These are phyloP conservation scores for Colletotrichum aenigma DNA, from an alignment of 2,329 filamentous ascomycete species.

Conservation along the genomic window DNA sequence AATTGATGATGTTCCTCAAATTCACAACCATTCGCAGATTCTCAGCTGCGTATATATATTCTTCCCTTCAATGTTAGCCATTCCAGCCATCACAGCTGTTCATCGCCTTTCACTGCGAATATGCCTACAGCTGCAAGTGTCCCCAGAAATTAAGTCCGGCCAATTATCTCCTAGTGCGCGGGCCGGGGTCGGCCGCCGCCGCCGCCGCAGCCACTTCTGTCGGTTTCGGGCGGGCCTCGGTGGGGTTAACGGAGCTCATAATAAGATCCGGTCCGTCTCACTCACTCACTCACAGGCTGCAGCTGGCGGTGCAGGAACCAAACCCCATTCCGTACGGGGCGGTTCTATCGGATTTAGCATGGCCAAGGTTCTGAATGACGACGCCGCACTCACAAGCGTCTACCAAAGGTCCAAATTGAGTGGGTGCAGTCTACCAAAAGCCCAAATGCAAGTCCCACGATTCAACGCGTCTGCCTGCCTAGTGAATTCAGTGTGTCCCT, in stretches of 20 bases:
- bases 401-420: neutral
- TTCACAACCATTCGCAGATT: fast-evolving
- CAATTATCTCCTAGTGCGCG: neutral
- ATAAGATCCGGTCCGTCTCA: neutral
- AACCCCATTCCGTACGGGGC: neutral
- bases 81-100: neutral
- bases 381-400: neutral
- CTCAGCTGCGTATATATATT: neutral
- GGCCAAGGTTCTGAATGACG: neutral
- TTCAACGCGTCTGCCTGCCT: neutral
- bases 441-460: neutral
- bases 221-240: neutral
- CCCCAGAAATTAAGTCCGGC: neutral
- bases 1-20: neutral
- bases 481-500: neutral
- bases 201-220: neutral
- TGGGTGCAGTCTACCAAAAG: neutral
- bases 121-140: neutral
- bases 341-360: neutral
- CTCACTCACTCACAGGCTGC: neutral
- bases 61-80: neutral
- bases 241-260: neutral
- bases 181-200: neutral
- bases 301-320: neutral
- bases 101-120: neutral